phyloP scores from a whole-genome alignment of 495 filamentous ascomycete genomes.

The Parachaetomium inaequale region DNA sequence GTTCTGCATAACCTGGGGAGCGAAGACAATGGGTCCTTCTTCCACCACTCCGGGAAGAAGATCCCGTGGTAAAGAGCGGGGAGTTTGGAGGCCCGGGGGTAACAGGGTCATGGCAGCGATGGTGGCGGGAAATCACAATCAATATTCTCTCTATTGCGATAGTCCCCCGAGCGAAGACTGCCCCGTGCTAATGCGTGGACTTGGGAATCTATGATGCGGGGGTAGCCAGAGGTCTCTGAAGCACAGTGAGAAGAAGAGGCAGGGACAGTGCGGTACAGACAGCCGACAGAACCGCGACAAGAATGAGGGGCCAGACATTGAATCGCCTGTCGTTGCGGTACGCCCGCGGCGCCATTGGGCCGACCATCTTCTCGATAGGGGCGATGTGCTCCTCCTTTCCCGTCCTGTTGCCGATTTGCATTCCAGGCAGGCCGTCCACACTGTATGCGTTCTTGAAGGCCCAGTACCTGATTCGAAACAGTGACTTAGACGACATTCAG shows the following conservation, averaged over 20 bases:
- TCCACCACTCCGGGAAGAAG: constrained; percentile 21
- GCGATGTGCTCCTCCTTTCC: constrained; percentile 41
- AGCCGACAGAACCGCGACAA: constrained; percentile 15
- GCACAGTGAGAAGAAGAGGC: background rate
- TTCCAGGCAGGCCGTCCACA: constrained; percentile 53
- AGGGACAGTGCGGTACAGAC: background rate
- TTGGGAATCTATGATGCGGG: background rate
- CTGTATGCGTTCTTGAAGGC: constrained; percentile 52
- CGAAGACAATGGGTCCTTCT: constrained; percentile 41
- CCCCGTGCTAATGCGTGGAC: background rate
- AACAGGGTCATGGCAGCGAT: background rate
- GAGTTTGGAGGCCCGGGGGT: background rate
- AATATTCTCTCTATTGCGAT: background rate
- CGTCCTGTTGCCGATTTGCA: constrained; percentile 41
- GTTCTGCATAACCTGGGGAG: constrained; percentile 32
- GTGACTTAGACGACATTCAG: background rate
- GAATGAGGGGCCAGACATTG: constrained; percentile 13
- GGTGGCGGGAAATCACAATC: background rate
- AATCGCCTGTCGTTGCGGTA: constrained; percentile 16
- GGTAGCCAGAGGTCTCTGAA: no score
- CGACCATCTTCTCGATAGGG: constrained; percentile 53
- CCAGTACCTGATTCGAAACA: constrained; percentile 46
- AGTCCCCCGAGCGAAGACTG: background rate
- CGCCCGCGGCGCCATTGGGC: constrained; percentile 33
- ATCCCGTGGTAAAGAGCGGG: constrained; percentile 28